A percentile compares a stretch with the other conserved stretches of the same genome.
Evolutionary conservation across 1,284 basidiomycete genomes (phyloP).

Genomic region (Ceratobasidium sp.): DNA sequence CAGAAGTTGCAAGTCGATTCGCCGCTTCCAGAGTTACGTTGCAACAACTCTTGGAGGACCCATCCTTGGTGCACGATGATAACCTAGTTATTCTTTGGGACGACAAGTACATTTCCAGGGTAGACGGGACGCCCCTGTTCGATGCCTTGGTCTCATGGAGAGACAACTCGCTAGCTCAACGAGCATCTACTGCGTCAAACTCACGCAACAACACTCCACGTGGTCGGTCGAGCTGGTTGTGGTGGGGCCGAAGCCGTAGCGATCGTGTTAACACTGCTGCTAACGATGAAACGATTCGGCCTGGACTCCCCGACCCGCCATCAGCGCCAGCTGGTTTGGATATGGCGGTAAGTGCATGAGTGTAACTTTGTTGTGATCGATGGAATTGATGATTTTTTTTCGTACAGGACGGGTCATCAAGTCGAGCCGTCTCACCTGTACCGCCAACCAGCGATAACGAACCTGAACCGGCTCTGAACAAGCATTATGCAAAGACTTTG

Average conservation of each 20-base stretch:
- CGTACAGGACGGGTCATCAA: constrained; percentile 20
- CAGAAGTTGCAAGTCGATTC: constrained; percentile 56
- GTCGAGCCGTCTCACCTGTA: constrained; percentile 29
- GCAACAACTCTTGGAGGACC: constrained; percentile 61
- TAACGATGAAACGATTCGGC: constrained; percentile 48
- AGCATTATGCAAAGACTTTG: constrained; percentile 89
- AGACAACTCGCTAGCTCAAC: constrained; percentile 55
- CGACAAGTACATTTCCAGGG: constrained; percentile 66
- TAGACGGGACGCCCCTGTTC: constrained; percentile 69
- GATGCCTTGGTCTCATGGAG: constrained; percentile 69
- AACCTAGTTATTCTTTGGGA: constrained; percentile 70
- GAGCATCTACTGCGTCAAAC: constrained; percentile 39
- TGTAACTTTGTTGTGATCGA: not conserved
- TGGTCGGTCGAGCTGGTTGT: constrained; percentile 33
- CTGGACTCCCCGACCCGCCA: constrained; percentile 34
- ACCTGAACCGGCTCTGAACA: constrained; percentile 50
- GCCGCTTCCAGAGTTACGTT: constrained; percentile 63
- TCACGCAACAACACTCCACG: constrained; percentile 48
- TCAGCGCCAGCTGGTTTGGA: constrained; percentile 27
- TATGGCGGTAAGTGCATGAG: constrained; percentile 2
- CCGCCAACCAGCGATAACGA: constrained; percentile 41
- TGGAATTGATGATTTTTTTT: not conserved
- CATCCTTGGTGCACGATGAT: constrained; percentile 59
- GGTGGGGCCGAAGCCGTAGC: constrained; percentile 42
- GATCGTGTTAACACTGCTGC: constrained; percentile 46